Evolutionary conservation across 2,329 filamentous ascomycete species (phyloP), one percentile per base, ranked within the genome.

Genomic region (Parafenestella ontariensis): DNA sequence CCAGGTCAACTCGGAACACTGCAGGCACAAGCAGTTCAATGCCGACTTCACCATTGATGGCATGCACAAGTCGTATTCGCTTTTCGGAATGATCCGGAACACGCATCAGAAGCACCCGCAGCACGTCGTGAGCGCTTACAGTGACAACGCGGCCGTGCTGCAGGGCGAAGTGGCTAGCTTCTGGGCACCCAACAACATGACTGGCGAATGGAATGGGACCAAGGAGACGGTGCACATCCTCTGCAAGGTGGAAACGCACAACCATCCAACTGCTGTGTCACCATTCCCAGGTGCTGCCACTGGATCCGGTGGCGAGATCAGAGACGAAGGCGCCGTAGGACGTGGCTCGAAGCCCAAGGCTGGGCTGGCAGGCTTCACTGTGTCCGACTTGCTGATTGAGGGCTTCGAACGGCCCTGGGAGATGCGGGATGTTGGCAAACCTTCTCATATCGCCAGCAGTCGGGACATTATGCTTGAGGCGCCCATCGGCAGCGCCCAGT

Each of bases 1-100:
- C 15, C 95, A 99, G 78, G 94, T 99, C 74, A 98, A 98, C 81
- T 98, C 94, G 3, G 95, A 99, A 82, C 94, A 98, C 77, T 96
- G 86, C 71, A 79, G 86, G 54, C 86, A 89, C 73, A 96, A 97
- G 81, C 90, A 96, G 68, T 99, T 99, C 85, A 99, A 99, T 76
- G 93, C 95, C 24, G 89, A 88, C 54, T 99, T 95, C 92, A 95
- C 89, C 15, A 96, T 99, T 67, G 93, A 99, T 74, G 93, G 93
- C 47, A 82, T 89, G 63, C 80, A 83, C 61, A 95, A 93, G 83
- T 83, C 86, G 41, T 85, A 89, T 72, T 94, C 89, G 62, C 83
- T 99, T 7, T 99, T 99, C 71, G 87, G 87, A 31, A 98, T 99
- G 95, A 99, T 99, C 72, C 86, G 90, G 64, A 96, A 97, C 75